Evolutionary conservation across 768 basidiomycete genomes (phyloP).

Genomic region (Tricholomella constricta): DNA sequence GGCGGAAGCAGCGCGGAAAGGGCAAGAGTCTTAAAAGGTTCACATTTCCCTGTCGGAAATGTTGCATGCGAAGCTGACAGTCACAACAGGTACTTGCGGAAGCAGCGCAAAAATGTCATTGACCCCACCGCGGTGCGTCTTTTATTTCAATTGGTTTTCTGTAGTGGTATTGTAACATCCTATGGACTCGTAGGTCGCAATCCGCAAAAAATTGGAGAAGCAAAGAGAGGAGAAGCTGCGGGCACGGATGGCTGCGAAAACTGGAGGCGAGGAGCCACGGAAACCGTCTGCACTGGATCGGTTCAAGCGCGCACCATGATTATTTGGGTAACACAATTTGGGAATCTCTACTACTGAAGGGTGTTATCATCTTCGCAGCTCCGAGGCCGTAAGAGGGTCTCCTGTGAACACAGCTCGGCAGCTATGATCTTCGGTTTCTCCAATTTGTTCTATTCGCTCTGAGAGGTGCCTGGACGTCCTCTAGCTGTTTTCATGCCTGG

Average conservation of each 20-base stretch:
- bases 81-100: slow-evolving; percentile 62
- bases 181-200: slow-evolving; percentile 47
- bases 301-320: slow-evolving; percentile 32
- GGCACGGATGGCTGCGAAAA: slow-evolving; percentile 36
- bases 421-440: too few species aligned
- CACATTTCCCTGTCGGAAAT: slow-evolving; percentile 5
- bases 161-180: not conserved
- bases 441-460: too few species aligned
- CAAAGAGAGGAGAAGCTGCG: slow-evolving; percentile 48
- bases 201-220: slow-evolving; percentile 67
- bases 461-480: too few species aligned
- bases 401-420: too few species aligned
- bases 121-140: slow-evolving; percentile 71
- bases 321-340: too few species aligned
- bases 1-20: slow-evolving; percentile 85
- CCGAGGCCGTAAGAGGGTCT: too few species aligned
- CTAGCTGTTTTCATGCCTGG: too few species aligned
- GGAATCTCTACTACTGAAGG: too few species aligned
- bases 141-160: not conserved
- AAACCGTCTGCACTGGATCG: slow-evolving; percentile 45
- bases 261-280: slow-evolving; percentile 23
- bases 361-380: too few species aligned
- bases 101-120: slow-evolving; percentile 94
- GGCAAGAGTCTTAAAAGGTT: slow-evolving; percentile 83
- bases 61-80: not conserved